Evolutionary conservation across 2,329 filamentous ascomycete species (phyloP).

Genomic region (Aspergillus ochraceus): DNA sequence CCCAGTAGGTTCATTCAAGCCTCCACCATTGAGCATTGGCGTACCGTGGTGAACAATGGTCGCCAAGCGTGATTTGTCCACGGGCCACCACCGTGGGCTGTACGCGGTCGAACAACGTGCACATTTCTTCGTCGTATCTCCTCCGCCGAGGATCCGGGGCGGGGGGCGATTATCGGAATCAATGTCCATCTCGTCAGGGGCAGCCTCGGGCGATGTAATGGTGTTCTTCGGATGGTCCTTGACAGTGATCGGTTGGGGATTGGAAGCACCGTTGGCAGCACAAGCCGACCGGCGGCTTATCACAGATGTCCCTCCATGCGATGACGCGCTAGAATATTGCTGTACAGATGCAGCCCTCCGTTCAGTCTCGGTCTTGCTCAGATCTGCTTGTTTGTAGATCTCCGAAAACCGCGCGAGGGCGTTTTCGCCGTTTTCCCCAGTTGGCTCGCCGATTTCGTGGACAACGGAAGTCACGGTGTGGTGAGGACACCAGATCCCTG

Average conservation of each 20-base stretch:
- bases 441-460: slow-evolving; percentile 75
- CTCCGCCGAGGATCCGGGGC: slow-evolving; percentile 14
- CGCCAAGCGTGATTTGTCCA: slow-evolving; percentile 55
- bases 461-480: slow-evolving; percentile 73
- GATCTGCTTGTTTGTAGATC: slow-evolving; percentile 92
- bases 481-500: slow-evolving; percentile 87
- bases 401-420: slow-evolving; percentile 84
- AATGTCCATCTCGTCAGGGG: slow-evolving; percentile 32
- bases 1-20: slow-evolving; percentile 17
- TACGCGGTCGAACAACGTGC: slow-evolving; percentile 40
- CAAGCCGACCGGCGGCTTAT: slow-evolving; percentile 56
- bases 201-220: slow-evolving; percentile 20
- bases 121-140: slow-evolving; percentile 35
- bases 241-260: slow-evolving; percentile 12
- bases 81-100: slow-evolving; percentile 62
- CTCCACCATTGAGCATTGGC: slow-evolving; percentile 34
- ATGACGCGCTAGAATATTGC: slow-evolving; percentile 37
- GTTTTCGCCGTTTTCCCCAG: slow-evolving; percentile 69
- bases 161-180: slow-evolving; percentile 28
- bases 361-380: slow-evolving; percentile 84
- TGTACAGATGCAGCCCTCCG: slow-evolving; percentile 78
- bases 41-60: slow-evolving; percentile 48
- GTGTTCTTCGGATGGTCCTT: slow-evolving; percentile 27
- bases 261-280: slow-evolving; percentile 45
- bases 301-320: slow-evolving; percentile 29